Evolutionary conservation across 495 filamentous ascomycete genomes (phyloP).

Genomic region (Trichoderma virens): DNA sequence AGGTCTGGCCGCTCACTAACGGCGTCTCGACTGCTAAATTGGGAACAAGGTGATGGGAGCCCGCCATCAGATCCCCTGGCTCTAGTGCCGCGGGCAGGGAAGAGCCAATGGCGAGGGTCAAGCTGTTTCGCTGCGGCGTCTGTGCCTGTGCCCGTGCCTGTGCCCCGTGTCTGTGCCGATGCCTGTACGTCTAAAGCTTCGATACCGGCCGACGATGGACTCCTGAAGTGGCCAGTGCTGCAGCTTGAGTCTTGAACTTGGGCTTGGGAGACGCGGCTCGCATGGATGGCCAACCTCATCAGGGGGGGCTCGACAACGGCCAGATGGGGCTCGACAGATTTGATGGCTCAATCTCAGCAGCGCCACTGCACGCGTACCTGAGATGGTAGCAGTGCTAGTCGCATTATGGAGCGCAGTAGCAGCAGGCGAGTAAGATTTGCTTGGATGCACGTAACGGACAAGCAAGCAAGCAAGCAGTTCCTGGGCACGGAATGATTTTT

Average conservation of each 20-base stretch:
- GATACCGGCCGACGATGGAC: conserved; percentile 2
- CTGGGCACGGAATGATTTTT: too few species aligned
- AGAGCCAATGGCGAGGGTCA: too few species aligned
- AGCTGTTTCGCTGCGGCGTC: too few species aligned
- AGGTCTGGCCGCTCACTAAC: conserved; percentile 6
- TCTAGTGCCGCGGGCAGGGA: neutral
- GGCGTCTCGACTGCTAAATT: conserved; percentile 8
- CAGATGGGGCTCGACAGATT: neutral
- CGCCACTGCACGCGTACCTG: neutral
- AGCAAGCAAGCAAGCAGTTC: too few species aligned
- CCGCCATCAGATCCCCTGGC: conserved; percentile 2
- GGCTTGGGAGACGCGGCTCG: neutral
- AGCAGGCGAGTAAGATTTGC: neutral
- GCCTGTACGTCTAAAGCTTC: neutral
- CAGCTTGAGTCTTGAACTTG: neutral
- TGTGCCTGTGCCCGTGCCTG: too few species aligned
- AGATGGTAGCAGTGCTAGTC: neutral
- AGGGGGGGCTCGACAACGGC: conserved; percentile 6
- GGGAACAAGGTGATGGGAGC: neutral
- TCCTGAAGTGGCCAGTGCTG: conserved; percentile 6
- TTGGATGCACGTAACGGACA: neutral
- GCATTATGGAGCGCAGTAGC: neutral
- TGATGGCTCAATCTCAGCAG: neutral
- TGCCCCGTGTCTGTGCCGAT: too few species aligned
- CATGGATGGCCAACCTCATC: neutral